Evolutionary conservation across 2,329 filamentous ascomycete species (phyloP).

Genomic region (Aspergillus sp.): DNA sequence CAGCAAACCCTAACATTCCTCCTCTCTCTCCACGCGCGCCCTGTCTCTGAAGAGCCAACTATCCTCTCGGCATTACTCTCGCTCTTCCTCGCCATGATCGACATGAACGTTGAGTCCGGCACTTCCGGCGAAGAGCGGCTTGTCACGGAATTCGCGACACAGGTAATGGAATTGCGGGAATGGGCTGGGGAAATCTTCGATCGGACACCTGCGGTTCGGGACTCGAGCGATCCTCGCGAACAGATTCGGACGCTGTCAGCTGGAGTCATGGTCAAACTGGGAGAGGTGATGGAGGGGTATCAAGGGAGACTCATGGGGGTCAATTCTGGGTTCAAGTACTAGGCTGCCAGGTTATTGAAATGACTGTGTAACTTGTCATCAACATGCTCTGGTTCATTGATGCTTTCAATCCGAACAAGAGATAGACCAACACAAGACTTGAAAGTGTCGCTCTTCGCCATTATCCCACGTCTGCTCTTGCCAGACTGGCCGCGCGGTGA

Average conservation of each 20-base stretch:
- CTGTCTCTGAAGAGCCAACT: constrained; percentile 63
- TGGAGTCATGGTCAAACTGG: constrained; percentile 77
- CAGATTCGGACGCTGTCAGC: constrained; percentile 66
- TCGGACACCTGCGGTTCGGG: constrained; percentile 52
- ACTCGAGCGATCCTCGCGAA: constrained; percentile 51
- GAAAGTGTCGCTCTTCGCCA: background rate
- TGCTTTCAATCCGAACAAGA: background rate
- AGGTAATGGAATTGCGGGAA: constrained; percentile 82
- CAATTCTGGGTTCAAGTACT: constrained; percentile 54
- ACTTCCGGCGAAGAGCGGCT: constrained; percentile 66
- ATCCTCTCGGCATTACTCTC: constrained; percentile 79
- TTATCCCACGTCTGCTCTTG: background rate
- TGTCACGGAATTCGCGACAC: constrained; percentile 73
- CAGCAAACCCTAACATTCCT: constrained; percentile 83
- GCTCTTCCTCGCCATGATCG: constrained; percentile 76
- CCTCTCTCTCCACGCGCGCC: constrained; percentile 63
- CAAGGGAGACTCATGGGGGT: constrained; percentile 77
- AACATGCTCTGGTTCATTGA: background rate
- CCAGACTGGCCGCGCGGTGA: no score
- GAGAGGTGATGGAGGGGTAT: constrained; percentile 82
- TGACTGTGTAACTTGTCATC: background rate
- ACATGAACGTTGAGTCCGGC: constrained; percentile 67
- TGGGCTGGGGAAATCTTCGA: constrained; percentile 83
- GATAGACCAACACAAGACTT: background rate
- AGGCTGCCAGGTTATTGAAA: background rate